Evolutionary conservation across 345 rosid genomes (phyloP), one percentile per base, ranked within the genome.

Genomic region (Geranium brycei): DNA sequence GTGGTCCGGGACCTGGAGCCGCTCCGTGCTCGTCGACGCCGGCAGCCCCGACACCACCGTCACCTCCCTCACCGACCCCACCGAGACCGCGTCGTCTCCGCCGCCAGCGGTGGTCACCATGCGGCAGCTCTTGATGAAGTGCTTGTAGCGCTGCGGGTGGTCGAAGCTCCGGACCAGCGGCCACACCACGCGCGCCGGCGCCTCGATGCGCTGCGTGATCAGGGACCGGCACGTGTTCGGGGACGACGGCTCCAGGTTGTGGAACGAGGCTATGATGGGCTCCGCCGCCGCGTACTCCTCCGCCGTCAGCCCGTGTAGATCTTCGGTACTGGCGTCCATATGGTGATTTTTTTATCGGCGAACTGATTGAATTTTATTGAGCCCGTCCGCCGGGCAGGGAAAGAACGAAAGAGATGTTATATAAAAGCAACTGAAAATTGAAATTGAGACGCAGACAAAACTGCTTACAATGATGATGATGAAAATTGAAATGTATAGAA

Each of bases 1-100:
- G n/a, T n/a, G n/a, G n/a, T n/a, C n/a, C n/a, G n/a, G n/a, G n/a
- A n/a, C n/a, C n/a, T n/a, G n/a, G 0, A 91, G 77, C 67, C 89
- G 72, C 73, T 91, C 97, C 17, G 95, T 91, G 78, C 97, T 91
- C 0, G 93, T 86, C n/a, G 89, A 86, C 0, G 95, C 97, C 8
- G 97, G 97, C 10, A 88, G 66, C 3, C 97, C 97, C 0, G 97
- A 88, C 19, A 91, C 84, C 0, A 88, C 84, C 0, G 87, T 81
- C 6, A 91, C 93, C 55, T 91, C 97, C 40, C 95, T 68, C 17
- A 88, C 68, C 75, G 87, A 85, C 4, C 97, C 95, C 0, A 87
- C 76, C 0, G 73, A 66, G 4, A 91, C 89, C 1, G 28, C 28
- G 28, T 23, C 41, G 41, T 4, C 10, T 0, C 83, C 86, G 0